Base-by-base conservation (phyloP, 805 yeast species). In the Saccharomycopsis sp. region DNA sequence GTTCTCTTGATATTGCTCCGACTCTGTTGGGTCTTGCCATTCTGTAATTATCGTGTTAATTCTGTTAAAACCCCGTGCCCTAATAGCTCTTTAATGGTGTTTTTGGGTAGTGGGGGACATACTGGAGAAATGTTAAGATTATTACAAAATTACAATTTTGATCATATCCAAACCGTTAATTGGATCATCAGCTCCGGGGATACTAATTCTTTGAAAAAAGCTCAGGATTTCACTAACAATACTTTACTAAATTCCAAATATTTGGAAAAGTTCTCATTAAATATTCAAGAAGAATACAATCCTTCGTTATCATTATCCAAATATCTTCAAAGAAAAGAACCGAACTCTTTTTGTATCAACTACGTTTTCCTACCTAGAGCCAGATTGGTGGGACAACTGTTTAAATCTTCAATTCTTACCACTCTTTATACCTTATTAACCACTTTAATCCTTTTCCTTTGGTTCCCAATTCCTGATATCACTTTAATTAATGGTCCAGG, bases 61-160 rank as follows among this genome's bases (percentile, higher is more conserved):
- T n/a, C n/a, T n/a, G n/a, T n/a, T n/a, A n/a, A n/a, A n/a, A n/a
- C n/a, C n/a, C n/a, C n/a, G n/a, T n/a, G n/a, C n/a, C n/a, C n/a
- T n/a, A n/a, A n/a, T n/a, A n/a, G n/a, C n/a, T n/a, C n/a, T n/a
- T 23, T 74, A 19, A 68, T 82, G 70, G 63, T 82, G 1, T 66
- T 86, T n/a, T 60, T 89, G 9, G 97, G 97, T 0, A 86, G 96
- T 0, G 98, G 98, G 2, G 97, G 96, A 2, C 97, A 87, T 53
- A 87, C 96, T 0, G 96, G 96, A 1, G 96, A 89, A 57, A 85
- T 89, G 94, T 57, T 88, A n/a, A 63, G 88, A 20, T 63, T 89
- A 14, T 55, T 85, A 8, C 46, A 55, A 3, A 55, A 57, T 5
- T 61, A 70, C 29, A 51, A 59, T 30, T 38, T 58, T 15, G n/a